A percentile compares a stretch with the other conserved stretches of the same genome.
Conservation (phyloP, 495 filamentous ascomycete genomes). For the Oidiodendron maius region DNA sequence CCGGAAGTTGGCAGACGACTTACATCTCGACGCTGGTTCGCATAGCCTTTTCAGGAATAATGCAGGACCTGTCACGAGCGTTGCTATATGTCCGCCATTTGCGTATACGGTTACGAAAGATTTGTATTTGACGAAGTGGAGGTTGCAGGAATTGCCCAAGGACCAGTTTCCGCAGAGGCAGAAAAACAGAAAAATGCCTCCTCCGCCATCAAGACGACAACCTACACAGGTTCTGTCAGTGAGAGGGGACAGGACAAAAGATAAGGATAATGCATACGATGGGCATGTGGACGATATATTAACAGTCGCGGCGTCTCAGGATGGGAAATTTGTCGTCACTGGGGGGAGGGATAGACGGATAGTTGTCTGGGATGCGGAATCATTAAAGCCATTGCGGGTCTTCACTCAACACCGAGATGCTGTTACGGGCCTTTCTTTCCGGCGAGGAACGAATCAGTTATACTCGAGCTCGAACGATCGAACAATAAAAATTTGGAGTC, state of each 20-base stretch:
- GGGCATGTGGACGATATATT: slow-evolving; percentile 75
- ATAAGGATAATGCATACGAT: slow-evolving; percentile 55
- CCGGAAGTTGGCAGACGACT: slow-evolving; percentile 63
- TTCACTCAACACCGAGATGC: slow-evolving; percentile 91
- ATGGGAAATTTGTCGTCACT: slow-evolving; percentile 86
- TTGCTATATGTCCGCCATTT: slow-evolving; percentile 72
- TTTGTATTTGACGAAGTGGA: slow-evolving; percentile 79
- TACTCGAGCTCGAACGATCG: slow-evolving; percentile 85
- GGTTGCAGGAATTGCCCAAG: slow-evolving; percentile 54
- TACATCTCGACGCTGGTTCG: slow-evolving; percentile 55
- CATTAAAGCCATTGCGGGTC: slow-evolving; percentile 68
- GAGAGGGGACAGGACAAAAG: slow-evolving; percentile 57
- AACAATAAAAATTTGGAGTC: slow-evolving; percentile 73
- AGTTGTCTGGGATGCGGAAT: slow-evolving; percentile 78
- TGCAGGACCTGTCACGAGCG: slow-evolving; percentile 67
- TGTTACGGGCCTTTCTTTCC: slow-evolving; percentile 78
- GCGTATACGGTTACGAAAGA: slow-evolving; percentile 87
- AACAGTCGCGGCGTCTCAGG: slow-evolving; percentile 76
- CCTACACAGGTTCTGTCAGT: slow-evolving; percentile 65
- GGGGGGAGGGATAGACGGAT: slow-evolving; percentile 77
- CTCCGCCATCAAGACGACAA: slow-evolving; percentile 57
- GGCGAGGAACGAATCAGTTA: slow-evolving; percentile 83
- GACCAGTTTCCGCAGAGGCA: slow-evolving; percentile 41
- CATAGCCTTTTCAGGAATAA: slow-evolving; percentile 70
- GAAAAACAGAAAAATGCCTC: slow-evolving; percentile 52